Evolutionary conservation across 106 monocot species (phyloP), one percentile per base, ranked within the genome.

Genomic region (Phalaenopsis aphrodite): DNA sequence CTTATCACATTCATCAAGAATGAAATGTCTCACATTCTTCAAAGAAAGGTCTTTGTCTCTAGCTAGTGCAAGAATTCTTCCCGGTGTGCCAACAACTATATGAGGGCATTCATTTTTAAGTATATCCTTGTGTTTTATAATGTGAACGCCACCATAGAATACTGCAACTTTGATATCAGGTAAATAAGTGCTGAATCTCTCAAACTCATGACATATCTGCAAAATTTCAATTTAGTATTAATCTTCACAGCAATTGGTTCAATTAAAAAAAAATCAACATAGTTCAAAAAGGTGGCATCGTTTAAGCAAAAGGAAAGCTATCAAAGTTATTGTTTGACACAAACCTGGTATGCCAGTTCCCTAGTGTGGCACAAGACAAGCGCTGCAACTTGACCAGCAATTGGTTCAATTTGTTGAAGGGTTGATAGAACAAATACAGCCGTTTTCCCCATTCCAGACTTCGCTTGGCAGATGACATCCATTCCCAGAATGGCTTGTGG

Each of bases 391-490:
- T 99, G 99, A 66, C 99, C 99, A 56, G 90, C 80, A 86, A 95
- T 88, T 67, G 95, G 94, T 47, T 99, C 95, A 68, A 99, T 99
- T 78, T 99, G 99, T 77, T 99, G 99, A 75, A 99, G 91, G 55
- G 90, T 86, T 47, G 99, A 95, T 4, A 99, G 91, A 49, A 99
- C 99, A 86, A 99, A 99, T 43, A 99, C 99, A 82, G 95, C 99
- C 55, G 99, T 99, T 78, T 99, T 99, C 14, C 99, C 99, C 99
- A 99, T 99, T 30, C 99, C 99, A 83, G 99, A 99, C 73, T 99
- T 99, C 38, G 99, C 99, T 93, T 99, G 99, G 30, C 99, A 99
- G 81, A 99, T 99, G 72, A 99, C 99, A 84, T 99, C 99, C 99
- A 99, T 99, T 65, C 99, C 99, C 81, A 99, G 84, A 78, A 99